A percentile compares a stretch with the other conserved stretches of the same genome.
Conservation (phyloP, 1,284 basidiomycete genomes). For the Pseudozyma pruni region DNA sequence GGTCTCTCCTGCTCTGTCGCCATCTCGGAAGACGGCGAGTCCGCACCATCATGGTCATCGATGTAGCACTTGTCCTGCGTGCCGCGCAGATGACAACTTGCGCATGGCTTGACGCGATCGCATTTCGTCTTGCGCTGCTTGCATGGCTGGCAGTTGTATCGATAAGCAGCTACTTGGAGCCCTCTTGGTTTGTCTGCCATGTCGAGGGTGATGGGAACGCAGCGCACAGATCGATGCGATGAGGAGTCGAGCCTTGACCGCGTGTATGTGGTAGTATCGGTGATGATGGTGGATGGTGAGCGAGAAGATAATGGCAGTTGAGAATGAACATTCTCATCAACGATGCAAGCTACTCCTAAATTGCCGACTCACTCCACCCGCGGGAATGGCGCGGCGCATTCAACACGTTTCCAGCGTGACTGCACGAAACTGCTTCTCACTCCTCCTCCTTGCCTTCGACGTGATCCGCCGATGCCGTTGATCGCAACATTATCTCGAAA, state of each 20-base stretch:
- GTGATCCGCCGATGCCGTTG: neutral
- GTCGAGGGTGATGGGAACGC: neutral
- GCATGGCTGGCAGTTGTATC: constrained; percentile 45
- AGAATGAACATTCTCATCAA: too few relatives aligned
- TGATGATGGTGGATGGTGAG: constrained; percentile 1
- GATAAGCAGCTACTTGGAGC: constrained; percentile 32
- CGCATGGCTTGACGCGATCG: constrained; percentile 44
- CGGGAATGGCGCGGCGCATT: constrained; percentile 17
- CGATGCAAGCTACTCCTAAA: too few relatives aligned
- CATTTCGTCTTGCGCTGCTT: constrained; percentile 52
- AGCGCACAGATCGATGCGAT: neutral
- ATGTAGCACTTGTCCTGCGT: constrained; percentile 30
- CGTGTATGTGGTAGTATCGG: neutral
- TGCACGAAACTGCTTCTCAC: too few relatives aligned
- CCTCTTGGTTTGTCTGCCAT: constrained; percentile 22
- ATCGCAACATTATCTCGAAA: too few relatives aligned
- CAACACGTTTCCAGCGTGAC: neutral
- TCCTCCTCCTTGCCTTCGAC: neutral
- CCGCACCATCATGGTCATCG: constrained; percentile 2
- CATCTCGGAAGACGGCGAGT: neutral
- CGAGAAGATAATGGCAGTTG: too few relatives aligned
- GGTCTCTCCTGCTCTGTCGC: neutral
- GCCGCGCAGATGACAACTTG: constrained; percentile 28
- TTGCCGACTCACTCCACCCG: neutral
- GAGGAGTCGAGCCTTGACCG: neutral